Base-by-base conservation (phyloP, 2,329 filamentous ascomycete genomes). In the Cadophora malorum region DNA sequence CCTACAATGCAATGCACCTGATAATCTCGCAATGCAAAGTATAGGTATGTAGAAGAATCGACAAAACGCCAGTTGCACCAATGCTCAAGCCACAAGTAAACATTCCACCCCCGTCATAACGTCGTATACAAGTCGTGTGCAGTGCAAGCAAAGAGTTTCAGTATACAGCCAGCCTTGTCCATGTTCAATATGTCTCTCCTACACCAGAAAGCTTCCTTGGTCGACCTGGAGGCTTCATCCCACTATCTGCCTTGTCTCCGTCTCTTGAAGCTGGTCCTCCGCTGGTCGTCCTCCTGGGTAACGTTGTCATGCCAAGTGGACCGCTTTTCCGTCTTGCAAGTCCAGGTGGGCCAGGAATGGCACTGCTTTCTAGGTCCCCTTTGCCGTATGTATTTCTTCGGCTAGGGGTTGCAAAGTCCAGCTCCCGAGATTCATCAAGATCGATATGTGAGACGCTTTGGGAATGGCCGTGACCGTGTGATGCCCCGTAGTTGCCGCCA, bases 111-210 rank as follows among this genome's bases (percentile, higher is more conserved):
- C 59, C 33, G n/a, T 70, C 69, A 45, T 70, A 63, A 68, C 59
- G 65, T 74, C 69, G 64, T 71, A 55, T 68, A 68, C 66, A 74
- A 70, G 67, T 67, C 60, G 65, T 65, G 61, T 59, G 33, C 21
- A 45, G 33, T 59, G 56, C 56, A 59, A 59, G 56, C 56, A 59
- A 65, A 66, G 28, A 5, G 45, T 16, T 49, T 16, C 52, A 67
- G 45, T 33, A 9, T 49, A 62, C 41, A 62, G 14, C 25, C 25
- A 9, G 25, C 16, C 35, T 16, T 9, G 28, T 14, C n/a, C 28
- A 12, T 62, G 16, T 62, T 78, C 79, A 88, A 77, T 84, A 88
- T n/a, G 84, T 86, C 78, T 88, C 85, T 52, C 86, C 86, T 56
- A 86, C 79, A 67, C 85, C 84, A 76, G 80, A 84, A 74, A 84